A percentile compares a stretch with the other conserved stretches of the same genome.
Evolutionary conservation across 345 rosid species (phyloP).

Genomic region (Combretum micranthum): DNA sequence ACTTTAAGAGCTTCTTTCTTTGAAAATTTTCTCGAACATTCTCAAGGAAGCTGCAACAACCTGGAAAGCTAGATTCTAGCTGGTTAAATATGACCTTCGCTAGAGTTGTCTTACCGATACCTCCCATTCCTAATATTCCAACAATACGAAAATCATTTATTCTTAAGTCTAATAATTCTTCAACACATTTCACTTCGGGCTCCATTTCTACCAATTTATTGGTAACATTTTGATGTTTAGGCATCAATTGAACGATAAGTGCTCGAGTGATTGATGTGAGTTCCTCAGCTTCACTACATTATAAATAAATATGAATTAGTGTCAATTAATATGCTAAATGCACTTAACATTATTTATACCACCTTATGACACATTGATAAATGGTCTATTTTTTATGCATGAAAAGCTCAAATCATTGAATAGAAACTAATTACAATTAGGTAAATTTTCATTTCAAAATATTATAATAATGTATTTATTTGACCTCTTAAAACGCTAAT

Average conservation of each 20-base stretch:
- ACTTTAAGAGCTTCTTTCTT: neutral
- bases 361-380: too few relatives aligned
- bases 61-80: neutral
- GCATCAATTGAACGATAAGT: neutral
- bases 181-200: neutral
- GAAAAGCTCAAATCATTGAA: too few relatives aligned
- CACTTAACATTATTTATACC: too few relatives aligned
- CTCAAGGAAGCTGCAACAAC: too few relatives aligned
- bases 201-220: slow-evolving; percentile 1
- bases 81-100: slow-evolving; percentile 1
- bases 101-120: slow-evolving; percentile 3
- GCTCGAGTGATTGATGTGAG: neutral
- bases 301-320: neutral
- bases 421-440: too few relatives aligned
- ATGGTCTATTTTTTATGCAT: too few relatives aligned
- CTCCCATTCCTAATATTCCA: slow-evolving; percentile 2
- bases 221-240: neutral
- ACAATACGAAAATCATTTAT: neutral
- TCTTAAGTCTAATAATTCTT: neutral
- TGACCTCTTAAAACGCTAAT: too few relatives aligned
- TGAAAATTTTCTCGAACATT: too few relatives aligned
- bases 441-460: too few relatives aligned
- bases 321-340: too few relatives aligned
- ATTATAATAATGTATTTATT: too few relatives aligned
- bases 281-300: neutral